Percentiles rank a stretch among this genome's conserved stretches.
Conservation (phyloP, 2,329 filamentous ascomycete species). For the Epichloe typhina region DNA sequence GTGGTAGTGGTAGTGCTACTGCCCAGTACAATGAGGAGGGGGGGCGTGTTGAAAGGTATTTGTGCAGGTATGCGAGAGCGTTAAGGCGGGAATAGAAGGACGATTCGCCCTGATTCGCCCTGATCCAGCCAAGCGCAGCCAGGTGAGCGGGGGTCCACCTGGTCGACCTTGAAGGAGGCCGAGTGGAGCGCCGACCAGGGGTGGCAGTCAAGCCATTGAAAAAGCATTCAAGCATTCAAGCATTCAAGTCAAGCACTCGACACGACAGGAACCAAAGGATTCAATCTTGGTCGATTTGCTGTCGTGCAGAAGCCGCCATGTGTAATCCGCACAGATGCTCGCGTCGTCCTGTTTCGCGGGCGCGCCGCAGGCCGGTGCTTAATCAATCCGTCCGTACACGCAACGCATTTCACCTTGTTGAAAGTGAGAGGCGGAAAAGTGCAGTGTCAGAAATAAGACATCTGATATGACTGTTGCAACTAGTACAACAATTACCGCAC, state of each 20-base stretch:
- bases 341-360: neutral
- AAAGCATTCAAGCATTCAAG: neutral
- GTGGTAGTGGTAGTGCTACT: neutral
- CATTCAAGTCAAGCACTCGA: neutral
- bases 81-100: slow-evolving; percentile 4
- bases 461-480: neutral
- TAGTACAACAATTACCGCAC: neutral
- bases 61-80: slow-evolving; percentile 1
- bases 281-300: neutral
- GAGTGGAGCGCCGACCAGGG: slow-evolving; percentile 11
- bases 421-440: neutral
- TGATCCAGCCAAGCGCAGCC: slow-evolving; percentile 10
- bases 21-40: neutral
- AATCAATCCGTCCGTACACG: no score
- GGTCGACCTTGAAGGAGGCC: slow-evolving; percentile 8
- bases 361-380: no score
- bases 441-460: neutral
- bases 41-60: slow-evolving; percentile 6
- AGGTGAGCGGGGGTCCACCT: slow-evolving; percentile 3
- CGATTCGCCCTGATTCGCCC: slow-evolving; percentile 2
- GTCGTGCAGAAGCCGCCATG: neutral
- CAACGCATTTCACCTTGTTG: no score
- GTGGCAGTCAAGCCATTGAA: neutral
- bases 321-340: neutral
- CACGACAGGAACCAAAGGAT: no score